Evolutionary conservation across 2,329 filamentous ascomycete species (phyloP).

Genomic region (Malbranchea zuffiana): DNA sequence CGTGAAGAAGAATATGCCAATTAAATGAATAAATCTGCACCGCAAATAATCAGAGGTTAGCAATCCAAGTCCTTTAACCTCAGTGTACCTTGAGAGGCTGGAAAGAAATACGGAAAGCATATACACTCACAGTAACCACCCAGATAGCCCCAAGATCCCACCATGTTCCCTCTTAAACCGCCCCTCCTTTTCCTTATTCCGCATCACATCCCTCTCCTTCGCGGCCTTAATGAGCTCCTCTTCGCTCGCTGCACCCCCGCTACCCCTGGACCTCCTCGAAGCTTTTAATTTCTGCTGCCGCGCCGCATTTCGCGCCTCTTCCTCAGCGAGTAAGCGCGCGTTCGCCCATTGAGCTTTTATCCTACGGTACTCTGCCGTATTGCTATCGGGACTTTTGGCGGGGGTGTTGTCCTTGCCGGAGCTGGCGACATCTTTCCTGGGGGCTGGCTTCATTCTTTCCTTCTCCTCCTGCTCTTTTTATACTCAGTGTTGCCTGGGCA

Average conservation of each 20-base stretch:
- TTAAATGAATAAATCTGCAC: slow-evolving; percentile 55
- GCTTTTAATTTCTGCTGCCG: slow-evolving; percentile 1
- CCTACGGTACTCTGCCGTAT: slow-evolving; percentile 13
- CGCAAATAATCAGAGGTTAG: slow-evolving; percentile 2
- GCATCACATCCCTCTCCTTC: slow-evolving; percentile 22
- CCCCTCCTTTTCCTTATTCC: slow-evolving; percentile 24
- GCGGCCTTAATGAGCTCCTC: slow-evolving; percentile 15
- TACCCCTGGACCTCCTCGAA: slow-evolving; percentile 2
- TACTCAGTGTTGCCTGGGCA: not conserved
- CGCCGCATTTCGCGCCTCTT: slow-evolving; percentile 13
- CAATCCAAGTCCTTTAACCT: not conserved
- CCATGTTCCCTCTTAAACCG: slow-evolving; percentile 32
- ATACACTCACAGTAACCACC: slow-evolving; percentile 32
- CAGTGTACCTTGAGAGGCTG: not conserved
- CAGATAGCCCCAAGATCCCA: slow-evolving; percentile 28
- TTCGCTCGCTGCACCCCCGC: slow-evolving; percentile 11
- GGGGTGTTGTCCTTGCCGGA: not conserved
- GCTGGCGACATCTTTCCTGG: slow-evolving; percentile 2
- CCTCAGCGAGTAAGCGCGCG: slow-evolving; percentile 15
- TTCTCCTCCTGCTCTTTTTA: not conserved
- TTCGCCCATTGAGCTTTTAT: slow-evolving; percentile 18
- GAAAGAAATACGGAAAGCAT: not conserved
- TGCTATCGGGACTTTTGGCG: slow-evolving; percentile 3
- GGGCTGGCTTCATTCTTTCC: slow-evolving; percentile 10
- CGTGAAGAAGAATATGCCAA: slow-evolving; percentile 84